phyloP scores from a whole-genome alignment of 148 eudicot genomes.

The Chenopodium quinoa region DNA sequence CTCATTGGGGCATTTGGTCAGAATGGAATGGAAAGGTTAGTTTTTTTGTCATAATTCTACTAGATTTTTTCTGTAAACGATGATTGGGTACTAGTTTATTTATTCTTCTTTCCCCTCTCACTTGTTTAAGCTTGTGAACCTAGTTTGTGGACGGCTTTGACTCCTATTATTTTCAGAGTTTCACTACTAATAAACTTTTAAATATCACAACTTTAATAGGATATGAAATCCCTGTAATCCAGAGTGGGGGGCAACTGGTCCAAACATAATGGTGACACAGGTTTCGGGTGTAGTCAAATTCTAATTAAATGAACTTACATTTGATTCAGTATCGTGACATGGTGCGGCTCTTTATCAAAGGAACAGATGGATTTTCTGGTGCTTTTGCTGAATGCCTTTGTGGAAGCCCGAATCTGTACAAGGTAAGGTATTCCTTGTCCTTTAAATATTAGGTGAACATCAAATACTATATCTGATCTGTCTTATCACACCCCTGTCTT shows the following conservation, averaged over 20 bases:
- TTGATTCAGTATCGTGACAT: conserved; percentile 81
- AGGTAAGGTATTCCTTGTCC: conserved; percentile 66
- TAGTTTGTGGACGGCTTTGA: neutral
- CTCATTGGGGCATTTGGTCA: conserved; percentile 99
- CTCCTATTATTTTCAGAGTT: neutral
- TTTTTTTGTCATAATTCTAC: neutral
- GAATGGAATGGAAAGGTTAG: conserved; percentile 99
- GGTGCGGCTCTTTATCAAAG: conserved; percentile 89
- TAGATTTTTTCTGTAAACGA: neutral
- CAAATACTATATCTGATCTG: neutral
- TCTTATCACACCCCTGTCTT: neutral
- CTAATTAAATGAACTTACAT: neutral
- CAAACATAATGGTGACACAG: neutral
- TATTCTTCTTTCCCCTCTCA: neutral
- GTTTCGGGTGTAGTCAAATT: conserved; percentile 1
- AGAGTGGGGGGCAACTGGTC: neutral
- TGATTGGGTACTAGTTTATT: neutral
- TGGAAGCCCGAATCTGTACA: conserved; percentile 91
- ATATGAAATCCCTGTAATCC: neutral
- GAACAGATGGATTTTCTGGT: conserved; percentile 95
- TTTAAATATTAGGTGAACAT: conserved; percentile 4
- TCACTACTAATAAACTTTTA: neutral
- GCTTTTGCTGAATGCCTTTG: conserved; percentile 99
- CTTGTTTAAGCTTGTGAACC: neutral
- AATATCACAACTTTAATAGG: neutral